A percentile compares a stretch with the other conserved stretches of the same genome.
Evolutionary conservation across 257 asterid genomes (phyloP).

Genomic region (Penstemon newberryi): DNA sequence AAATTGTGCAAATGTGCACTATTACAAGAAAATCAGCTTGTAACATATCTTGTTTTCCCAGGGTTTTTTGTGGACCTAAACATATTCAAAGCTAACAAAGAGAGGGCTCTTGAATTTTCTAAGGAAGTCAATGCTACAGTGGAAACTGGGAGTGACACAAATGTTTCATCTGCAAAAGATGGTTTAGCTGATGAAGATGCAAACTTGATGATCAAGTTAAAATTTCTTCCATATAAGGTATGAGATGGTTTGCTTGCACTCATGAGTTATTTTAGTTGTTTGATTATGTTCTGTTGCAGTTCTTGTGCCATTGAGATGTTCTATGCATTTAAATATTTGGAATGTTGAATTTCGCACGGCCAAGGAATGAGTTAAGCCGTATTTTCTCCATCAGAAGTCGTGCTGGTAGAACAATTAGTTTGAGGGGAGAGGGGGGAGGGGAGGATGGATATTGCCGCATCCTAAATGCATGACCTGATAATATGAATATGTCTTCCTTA

Average conservation of each 20-base stretch:
- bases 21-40: slow-evolving; percentile 21
- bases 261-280: too few relatives aligned
- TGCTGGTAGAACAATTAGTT: too few relatives aligned
- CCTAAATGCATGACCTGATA: too few relatives aligned
- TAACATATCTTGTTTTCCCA: slow-evolving; percentile 36
- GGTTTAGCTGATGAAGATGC: slow-evolving; percentile 98
- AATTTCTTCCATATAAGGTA: slow-evolving; percentile 94
- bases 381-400: too few relatives aligned
- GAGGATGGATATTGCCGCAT: too few relatives aligned
- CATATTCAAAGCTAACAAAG: slow-evolving; percentile 68
- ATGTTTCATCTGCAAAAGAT: slow-evolving; percentile 39
- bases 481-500: too few relatives aligned
- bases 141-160: slow-evolving; percentile 35
- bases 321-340: too few relatives aligned
- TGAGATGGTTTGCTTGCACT: background rate
- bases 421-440: too few relatives aligned
- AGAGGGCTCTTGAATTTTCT: slow-evolving; percentile 45
- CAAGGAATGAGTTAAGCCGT: too few relatives aligned
- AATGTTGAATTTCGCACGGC: too few relatives aligned
- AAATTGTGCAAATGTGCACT: background rate
- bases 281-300: too few relatives aligned
- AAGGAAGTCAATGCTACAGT: slow-evolving; percentile 33
- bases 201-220: slow-evolving; percentile 94
- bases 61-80: slow-evolving; percentile 93
- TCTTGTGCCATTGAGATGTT: too few relatives aligned